Evolutionary conservation across 2,329 filamentous ascomycete species (phyloP).

Genomic region (Fusarium sp.): DNA sequence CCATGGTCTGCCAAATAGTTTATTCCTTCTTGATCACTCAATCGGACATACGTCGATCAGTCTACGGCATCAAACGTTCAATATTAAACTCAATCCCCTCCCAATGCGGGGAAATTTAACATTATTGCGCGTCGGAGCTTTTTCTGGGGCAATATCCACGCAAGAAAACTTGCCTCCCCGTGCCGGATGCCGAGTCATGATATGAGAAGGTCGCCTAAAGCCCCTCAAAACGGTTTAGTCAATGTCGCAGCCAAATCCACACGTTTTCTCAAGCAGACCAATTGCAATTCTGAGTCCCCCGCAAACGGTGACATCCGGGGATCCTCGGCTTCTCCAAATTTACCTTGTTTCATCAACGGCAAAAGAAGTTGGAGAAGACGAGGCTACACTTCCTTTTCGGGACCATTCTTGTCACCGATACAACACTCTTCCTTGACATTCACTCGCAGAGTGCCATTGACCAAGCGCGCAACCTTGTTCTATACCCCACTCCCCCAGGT

Average conservation of each 20-base stretch:
- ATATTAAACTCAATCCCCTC: background rate
- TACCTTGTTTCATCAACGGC: constrained; percentile 5
- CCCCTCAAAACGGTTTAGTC: constrained; percentile 4
- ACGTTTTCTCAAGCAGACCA: background rate
- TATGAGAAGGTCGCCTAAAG: constrained; percentile 9
- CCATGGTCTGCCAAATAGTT: too few relatives aligned
- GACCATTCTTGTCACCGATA: background rate
- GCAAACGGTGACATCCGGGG: background rate
- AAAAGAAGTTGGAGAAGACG: background rate
- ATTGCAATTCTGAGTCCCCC: background rate
- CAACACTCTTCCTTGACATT: background rate
- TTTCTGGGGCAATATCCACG: constrained; percentile 15
- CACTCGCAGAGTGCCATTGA: background rate
- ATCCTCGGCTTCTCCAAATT: constrained; percentile 21
- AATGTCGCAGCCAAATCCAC: background rate
- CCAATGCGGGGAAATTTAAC: background rate
- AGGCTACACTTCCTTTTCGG: constrained; percentile 19
- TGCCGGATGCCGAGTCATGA: constrained; percentile 19
- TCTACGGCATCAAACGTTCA: too few relatives aligned
- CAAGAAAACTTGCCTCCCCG: constrained; percentile 1
- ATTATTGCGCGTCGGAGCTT: background rate
- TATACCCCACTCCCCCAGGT: constrained; percentile 6
- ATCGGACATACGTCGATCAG: too few relatives aligned
- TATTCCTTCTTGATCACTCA: too few relatives aligned
- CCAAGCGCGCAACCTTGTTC: too few relatives aligned